These are phyloP conservation scores for Plantago elongata DNA, from an alignment of 257 asterid species.

Conservation along the genomic window DNA sequence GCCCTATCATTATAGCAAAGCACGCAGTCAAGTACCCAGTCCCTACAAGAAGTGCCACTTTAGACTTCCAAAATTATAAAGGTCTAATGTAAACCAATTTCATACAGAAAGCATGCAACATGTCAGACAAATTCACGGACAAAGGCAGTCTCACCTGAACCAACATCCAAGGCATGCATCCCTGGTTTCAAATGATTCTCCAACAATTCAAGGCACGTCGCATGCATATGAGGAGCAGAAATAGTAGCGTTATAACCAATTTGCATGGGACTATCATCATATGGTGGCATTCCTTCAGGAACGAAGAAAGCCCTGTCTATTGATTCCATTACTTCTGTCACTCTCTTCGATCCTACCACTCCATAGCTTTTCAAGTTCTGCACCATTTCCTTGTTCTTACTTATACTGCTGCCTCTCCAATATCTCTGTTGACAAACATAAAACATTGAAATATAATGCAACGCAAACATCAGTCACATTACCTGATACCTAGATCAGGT, in stretches of 20 bases:
- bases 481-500: no score
- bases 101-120: no score
- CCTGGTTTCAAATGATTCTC: conserved; percentile 85
- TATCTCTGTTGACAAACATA: conserved; percentile 54
- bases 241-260: conserved; percentile 90
- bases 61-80: no score
- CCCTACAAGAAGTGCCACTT: conserved; percentile 37
- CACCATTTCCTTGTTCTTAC: conserved; percentile 57
- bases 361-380: conserved; percentile 51
- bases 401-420: conserved; percentile 42
- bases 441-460: conserved; percentile 29
- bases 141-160: conserved; percentile 54
- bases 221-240: conserved; percentile 99
- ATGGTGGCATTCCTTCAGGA: conserved; percentile 73
- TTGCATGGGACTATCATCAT: conserved; percentile 69
- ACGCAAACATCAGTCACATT: no score
- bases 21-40: conserved; percentile 97
- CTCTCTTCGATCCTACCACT: conserved; percentile 48
- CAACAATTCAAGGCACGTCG: conserved; percentile 84
- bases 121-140: no score
- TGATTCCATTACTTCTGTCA: conserved; percentile 73
- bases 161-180: conserved; percentile 85
- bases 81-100: no score
- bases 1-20: conserved; percentile 88
- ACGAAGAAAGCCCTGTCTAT: conserved; percentile 87